Percentiles rank a stretch among this genome's conserved stretches.
These are phyloP conservation scores for Yamadazyma buinensis DNA, from an alignment of 1,139 yeast species.

Conservation along the genomic window DNA sequence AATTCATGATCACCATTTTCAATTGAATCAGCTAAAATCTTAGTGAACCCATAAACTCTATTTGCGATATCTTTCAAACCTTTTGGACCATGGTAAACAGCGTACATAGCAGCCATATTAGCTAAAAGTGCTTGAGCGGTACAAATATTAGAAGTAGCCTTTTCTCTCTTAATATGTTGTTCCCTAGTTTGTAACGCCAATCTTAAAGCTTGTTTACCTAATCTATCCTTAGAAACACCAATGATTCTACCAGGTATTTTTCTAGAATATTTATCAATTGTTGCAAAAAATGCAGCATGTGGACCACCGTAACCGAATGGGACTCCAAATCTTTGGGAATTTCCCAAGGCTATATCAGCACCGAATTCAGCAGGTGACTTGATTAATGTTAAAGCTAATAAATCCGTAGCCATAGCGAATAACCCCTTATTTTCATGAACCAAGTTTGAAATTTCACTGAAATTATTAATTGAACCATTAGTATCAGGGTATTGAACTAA, in stretches of 20 bases:
- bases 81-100: constrained; percentile 92
- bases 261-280: constrained; percentile 71
- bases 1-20: constrained; percentile 40
- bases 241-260: constrained; percentile 96
- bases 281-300: constrained; percentile 96
- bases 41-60: constrained; percentile 74
- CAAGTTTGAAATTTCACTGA: constrained; percentile 54
- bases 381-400: constrained; percentile 79
- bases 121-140: constrained; percentile 97
- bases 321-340: constrained; percentile 94
- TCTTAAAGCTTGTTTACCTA: constrained; percentile 85
- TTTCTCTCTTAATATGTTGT: constrained; percentile 95
- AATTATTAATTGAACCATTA: constrained; percentile 64
- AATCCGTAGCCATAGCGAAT: constrained; percentile 83
- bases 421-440: constrained; percentile 73
- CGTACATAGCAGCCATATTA: constrained; percentile 92
- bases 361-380: constrained; percentile 83
- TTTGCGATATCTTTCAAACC: constrained; percentile 80
- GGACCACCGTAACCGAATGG: constrained; percentile 99
- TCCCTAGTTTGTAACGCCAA: constrained; percentile 96
- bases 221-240: constrained; percentile 88
- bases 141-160: constrained; percentile 96
- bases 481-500: constrained; percentile 90
- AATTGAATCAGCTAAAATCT: constrained; percentile 63
- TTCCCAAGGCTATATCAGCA: constrained; percentile 92